These are phyloP conservation scores for Paraurostyla sp. DNA, from an alignment of 73 alveolate genomes.

Conservation along the genomic window DNA sequence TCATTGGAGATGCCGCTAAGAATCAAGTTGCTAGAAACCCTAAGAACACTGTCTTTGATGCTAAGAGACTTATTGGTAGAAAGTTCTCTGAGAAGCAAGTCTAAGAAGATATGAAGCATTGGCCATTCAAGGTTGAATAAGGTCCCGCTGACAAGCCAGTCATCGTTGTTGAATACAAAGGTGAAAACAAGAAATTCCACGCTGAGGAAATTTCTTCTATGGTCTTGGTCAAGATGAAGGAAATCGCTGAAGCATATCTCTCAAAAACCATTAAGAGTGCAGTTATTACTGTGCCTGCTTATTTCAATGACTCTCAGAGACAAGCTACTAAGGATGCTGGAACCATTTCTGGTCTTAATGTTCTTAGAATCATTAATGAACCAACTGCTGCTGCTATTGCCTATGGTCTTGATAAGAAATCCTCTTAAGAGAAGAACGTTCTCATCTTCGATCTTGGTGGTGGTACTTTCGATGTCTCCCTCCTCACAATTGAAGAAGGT, in stretches of 20 bases:
- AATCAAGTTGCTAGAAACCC: slow-evolving; percentile 83
- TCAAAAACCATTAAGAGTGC: slow-evolving; percentile 88
- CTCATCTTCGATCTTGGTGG: slow-evolving; percentile 93
- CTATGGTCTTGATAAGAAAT: slow-evolving; percentile 92
- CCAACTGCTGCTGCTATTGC: slow-evolving; percentile 98
- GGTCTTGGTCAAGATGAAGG: slow-evolving; percentile 87
- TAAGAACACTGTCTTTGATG: slow-evolving; percentile 88
- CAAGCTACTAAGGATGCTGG: slow-evolving; percentile 96
- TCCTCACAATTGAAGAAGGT: slow-evolving; percentile 91
- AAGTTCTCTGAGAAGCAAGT: slow-evolving; percentile 83
- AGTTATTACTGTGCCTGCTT: slow-evolving; percentile 95
- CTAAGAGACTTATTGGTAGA: slow-evolving; percentile 94
- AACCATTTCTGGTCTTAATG: slow-evolving; percentile 84
- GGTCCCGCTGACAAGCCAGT: slow-evolving; percentile 90
- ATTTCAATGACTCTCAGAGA: slow-evolving; percentile 95
- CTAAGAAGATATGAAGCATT: slow-evolving; percentile 88
- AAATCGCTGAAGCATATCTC: slow-evolving; percentile 79
- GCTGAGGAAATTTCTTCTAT: slow-evolving; percentile 93
- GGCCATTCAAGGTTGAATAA: slow-evolving; percentile 85
- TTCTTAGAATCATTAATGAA: slow-evolving; percentile 86
- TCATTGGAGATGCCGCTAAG: slow-evolving; percentile 91
- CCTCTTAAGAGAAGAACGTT: slow-evolving; percentile 85
- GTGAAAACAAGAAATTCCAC: slow-evolving; percentile 79
- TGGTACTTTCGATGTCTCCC: slow-evolving; percentile 90
- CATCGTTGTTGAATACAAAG: slow-evolving; percentile 78